Conservation (phyloP, 768 basidiomycete genomes). For the Tylopilus felleus region DNA sequence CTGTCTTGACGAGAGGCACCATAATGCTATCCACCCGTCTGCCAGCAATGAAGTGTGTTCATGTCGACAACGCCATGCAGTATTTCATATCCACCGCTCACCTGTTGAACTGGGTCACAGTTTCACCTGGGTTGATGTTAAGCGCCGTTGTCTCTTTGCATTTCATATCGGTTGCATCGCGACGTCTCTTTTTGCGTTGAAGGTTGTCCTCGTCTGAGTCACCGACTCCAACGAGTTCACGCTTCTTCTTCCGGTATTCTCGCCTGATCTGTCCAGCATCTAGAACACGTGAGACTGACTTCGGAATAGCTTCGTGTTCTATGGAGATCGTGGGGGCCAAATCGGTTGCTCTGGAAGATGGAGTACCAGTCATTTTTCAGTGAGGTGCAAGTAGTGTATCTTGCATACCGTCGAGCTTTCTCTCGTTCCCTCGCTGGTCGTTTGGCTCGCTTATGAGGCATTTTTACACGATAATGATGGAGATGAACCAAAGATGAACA, state of each 20-base stretch:
- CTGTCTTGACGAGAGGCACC: slow-evolving; percentile 59
- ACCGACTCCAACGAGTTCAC: slow-evolving; percentile 28
- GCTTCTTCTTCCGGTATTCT: slow-evolving; percentile 51
- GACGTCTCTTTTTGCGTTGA: slow-evolving; percentile 30
- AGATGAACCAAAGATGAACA: not conserved
- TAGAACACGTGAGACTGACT: slow-evolving; percentile 61
- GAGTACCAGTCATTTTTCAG: not conserved
- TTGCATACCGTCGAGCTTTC: slow-evolving; percentile 41
- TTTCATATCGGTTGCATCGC: slow-evolving; percentile 16
- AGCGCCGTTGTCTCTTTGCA: slow-evolving; percentile 29
- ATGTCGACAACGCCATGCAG: slow-evolving; percentile 5
- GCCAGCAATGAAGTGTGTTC: not conserved
- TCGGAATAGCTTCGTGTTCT: slow-evolving; percentile 64
- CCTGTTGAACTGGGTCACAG: slow-evolving; percentile 75
- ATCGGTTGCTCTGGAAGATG: slow-evolving; percentile 44
- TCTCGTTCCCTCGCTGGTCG: slow-evolving; percentile 44
- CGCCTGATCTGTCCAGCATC: slow-evolving; percentile 59
- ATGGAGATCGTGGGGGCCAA: slow-evolving; percentile 44
- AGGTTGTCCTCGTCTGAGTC: slow-evolving; percentile 25
- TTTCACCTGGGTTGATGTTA: slow-evolving; percentile 63
- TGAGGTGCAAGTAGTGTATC: not conserved
- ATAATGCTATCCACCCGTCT: slow-evolving; percentile 76
- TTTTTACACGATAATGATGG: slow-evolving; percentile 33
- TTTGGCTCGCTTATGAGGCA: slow-evolving; percentile 70
- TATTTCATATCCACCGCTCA: slow-evolving; percentile 33